phyloP scores from a whole-genome alignment of 2,329 filamentous ascomycete species.

The Xylaria sp. region DNA sequence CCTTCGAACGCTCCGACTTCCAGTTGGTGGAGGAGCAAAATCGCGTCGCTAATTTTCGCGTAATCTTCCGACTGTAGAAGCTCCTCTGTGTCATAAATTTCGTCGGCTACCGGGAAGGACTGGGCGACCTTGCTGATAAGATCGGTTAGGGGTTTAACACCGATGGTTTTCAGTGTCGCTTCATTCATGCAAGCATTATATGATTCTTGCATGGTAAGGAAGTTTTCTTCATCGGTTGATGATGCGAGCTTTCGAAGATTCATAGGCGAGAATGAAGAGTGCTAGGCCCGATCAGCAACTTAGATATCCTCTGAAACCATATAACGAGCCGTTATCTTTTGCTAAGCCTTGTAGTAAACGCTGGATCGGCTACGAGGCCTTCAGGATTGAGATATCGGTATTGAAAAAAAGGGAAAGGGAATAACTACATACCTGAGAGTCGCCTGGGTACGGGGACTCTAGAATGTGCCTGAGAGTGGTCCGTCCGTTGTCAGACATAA shows the following conservation, averaged over 20 bases:
- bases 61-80: conserved; percentile 45
- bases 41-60: conserved; percentile 56
- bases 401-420: neutral
- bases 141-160: conserved; percentile 65
- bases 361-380: neutral
- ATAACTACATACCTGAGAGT: conserved; percentile 50
- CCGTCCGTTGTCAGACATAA: conserved; percentile 71
- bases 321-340: neutral
- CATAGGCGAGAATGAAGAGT: conserved; percentile 61
- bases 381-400: neutral
- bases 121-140: conserved; percentile 65
- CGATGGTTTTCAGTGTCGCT: conserved; percentile 64
- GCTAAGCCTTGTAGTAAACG: neutral
- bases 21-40: conserved; percentile 59
- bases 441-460: conserved; percentile 65
- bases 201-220: conserved; percentile 71
- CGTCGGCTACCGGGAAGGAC: conserved; percentile 55
- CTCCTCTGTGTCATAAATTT: conserved; percentile 39
- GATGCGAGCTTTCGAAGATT: conserved; percentile 52
- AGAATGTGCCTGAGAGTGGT: conserved; percentile 71
- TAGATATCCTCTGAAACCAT: neutral
- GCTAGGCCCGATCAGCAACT: conserved; percentile 50
- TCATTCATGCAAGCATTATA: conserved; percentile 76
- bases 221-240: conserved; percentile 69
- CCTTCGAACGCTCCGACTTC: conserved; percentile 56